Evolutionary conservation across 2,329 filamentous ascomycete species (phyloP).

Genomic region (Talaromyces verruculosus): DNA sequence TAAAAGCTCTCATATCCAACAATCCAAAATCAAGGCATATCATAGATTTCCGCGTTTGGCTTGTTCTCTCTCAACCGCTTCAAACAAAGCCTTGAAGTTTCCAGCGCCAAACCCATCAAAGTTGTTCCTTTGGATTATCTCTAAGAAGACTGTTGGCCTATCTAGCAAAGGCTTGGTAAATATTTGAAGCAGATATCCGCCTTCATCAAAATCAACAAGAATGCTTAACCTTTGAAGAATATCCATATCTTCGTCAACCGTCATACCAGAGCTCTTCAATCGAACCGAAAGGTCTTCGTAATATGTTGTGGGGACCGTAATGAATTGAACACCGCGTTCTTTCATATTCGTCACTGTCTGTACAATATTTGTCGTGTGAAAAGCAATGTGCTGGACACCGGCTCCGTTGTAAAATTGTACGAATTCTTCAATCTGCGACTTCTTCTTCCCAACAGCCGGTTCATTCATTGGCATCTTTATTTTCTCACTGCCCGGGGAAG

Average conservation of each 20-base stretch:
- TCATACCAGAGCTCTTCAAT: constrained; percentile 49
- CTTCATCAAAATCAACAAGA: constrained; percentile 88
- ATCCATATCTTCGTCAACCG: constrained; percentile 73
- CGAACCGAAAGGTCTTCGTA: background rate
- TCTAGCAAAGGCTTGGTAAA: constrained; percentile 84
- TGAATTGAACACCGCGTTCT: background rate
- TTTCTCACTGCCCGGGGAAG: background rate
- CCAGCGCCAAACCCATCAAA: background rate
- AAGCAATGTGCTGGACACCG: background rate
- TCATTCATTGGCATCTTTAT: constrained; percentile 3
- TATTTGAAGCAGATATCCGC: constrained; percentile 72
- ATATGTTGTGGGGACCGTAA: background rate
- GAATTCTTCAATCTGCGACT: background rate
- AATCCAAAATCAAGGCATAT: background rate
- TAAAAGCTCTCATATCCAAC: background rate
- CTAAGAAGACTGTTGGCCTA: constrained; percentile 77
- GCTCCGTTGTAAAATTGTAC: background rate
- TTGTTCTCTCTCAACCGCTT: background rate
- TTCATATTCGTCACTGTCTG: background rate
- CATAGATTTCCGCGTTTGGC: background rate
- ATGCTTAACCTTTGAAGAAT: constrained; percentile 73
- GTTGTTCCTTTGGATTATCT: background rate
- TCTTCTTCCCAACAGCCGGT: background rate
- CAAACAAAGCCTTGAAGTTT: background rate
- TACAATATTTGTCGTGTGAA: background rate